Percentiles rank a stretch among this genome's conserved stretches.
Conservation (phyloP, 2,329 filamentous ascomycete genomes). For the Leptographium wingfieldii region DNA sequence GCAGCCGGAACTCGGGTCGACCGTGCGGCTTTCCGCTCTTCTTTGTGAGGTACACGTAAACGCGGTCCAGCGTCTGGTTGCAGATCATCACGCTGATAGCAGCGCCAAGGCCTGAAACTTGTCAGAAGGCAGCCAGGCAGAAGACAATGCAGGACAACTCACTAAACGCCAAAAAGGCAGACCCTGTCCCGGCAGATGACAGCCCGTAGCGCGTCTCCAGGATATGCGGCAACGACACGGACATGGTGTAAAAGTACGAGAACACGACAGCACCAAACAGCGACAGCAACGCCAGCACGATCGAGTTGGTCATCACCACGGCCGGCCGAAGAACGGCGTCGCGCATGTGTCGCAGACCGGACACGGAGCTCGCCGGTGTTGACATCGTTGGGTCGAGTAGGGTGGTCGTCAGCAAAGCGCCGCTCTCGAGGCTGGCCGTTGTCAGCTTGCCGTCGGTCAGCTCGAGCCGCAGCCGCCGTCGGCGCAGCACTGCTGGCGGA, state of each 20-base stretch:
- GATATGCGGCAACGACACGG: constrained; percentile 39
- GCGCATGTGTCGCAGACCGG: constrained; percentile 35
- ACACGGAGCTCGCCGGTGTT: not conserved
- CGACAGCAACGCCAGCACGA: constrained; percentile 28
- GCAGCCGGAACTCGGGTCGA: constrained; percentile 41
- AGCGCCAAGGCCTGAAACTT: constrained; percentile 32
- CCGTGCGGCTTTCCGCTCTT: constrained; percentile 18
- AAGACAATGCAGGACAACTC: constrained; percentile 11
- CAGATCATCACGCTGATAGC: constrained; percentile 33
- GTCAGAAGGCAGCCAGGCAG: constrained; percentile 10
- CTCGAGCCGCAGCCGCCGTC: constrained; percentile 14
- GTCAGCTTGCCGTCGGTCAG: not conserved
- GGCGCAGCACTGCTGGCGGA: constrained; percentile 33
- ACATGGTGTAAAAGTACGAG: constrained; percentile 39
- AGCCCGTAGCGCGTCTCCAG: constrained; percentile 34
- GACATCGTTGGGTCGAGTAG: too few relatives aligned
- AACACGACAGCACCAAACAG: constrained; percentile 36
- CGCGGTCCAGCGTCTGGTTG: constrained; percentile 37
- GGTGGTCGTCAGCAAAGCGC: constrained; percentile 19
- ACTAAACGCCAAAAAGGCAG: constrained; percentile 43
- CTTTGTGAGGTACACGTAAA: constrained; percentile 34
- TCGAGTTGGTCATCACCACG: constrained; percentile 32
- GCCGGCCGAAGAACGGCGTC: constrained; percentile 34
- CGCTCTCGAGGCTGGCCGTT: not conserved
- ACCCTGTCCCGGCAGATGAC: constrained; percentile 37